Conservation (phyloP, 345 rosid genomes). For the Mallotus nudiflorus region DNA sequence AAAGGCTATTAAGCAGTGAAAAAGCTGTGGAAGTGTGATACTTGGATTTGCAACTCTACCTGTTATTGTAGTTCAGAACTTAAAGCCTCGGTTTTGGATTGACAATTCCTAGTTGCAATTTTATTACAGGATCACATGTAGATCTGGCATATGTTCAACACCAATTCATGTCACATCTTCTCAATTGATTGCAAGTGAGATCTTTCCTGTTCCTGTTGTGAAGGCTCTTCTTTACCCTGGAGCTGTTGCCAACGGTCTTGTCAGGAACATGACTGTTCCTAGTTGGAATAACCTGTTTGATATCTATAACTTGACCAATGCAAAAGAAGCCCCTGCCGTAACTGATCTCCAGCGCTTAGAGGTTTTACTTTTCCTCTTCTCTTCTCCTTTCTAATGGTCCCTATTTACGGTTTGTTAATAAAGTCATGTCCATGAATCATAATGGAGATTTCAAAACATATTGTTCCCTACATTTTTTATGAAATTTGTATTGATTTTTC, state of each 20-base stretch:
- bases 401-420: no score
- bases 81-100: no score
- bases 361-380: constrained; percentile 42
- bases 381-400: neutral
- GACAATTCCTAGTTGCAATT: neutral
- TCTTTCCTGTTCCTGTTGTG: constrained; percentile 77
- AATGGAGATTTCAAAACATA: no score
- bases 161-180: constrained; percentile 94
- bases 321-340: constrained; percentile 69
- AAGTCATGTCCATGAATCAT: no score
- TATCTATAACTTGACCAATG: constrained; percentile 66
- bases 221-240: constrained; percentile 88
- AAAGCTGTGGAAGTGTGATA: no score
- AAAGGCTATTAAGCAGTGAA: no score
- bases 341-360: constrained; percentile 90
- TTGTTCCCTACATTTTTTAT: no score
- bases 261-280: constrained; percentile 59
- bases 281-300: constrained; percentile 67
- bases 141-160: constrained; percentile 85
- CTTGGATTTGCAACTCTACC: no score
- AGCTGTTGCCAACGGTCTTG: constrained; percentile 61
- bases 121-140: constrained; percentile 71
- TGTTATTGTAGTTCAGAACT: no score
- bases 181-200: constrained; percentile 88
- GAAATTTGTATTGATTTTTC: no score